Evolutionary conservation across 495 filamentous ascomycete species (phyloP), one percentile per base, ranked within the genome.

Genomic region (Penicillium ochrochloron): DNA sequence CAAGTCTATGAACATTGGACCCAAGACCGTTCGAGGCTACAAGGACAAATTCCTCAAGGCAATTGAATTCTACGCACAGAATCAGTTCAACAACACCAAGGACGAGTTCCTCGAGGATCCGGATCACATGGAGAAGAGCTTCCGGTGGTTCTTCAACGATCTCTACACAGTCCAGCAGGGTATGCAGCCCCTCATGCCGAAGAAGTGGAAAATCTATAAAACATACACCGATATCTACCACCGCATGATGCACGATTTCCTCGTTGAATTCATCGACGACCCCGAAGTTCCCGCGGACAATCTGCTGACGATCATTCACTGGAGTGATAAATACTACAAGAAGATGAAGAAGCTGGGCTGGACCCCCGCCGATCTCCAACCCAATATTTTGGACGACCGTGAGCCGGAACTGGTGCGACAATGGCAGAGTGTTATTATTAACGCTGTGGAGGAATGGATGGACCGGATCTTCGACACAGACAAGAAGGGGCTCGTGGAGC

Each of bases 101-200:
- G 84, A 90, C 50, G 82, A 87, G 34, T 98, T 99, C 73, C 72
- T 93, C 39, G 88, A 84, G 14, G 92, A 97, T 68, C 90, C 96
- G 0, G 86, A 90, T n/a, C 85, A 79, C 66, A 79, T 99, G 46
- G 91, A 94, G 51, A 95, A 97, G 79, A 86, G 82, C 66, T 81
- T 97, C 76, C 86, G 86, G 62, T 99, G 96, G 95, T 98, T 88
- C 77, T 99, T 98, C 83, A 96, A 97, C 76, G 94, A 99, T 71
- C 85, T 99, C 1, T 94, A 91, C 73, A 90, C 92, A 0, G 94
- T 97, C 61, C 89, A 92, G 79, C 81, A 93, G 55, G 94, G 95
- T 67, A 96, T 99, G 89, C 85, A 89, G 53, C 83, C 83, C 39
- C 79, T 99, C 57, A 92, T 97, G 84, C 95, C 95, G 29, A 96